Conservation (phyloP, 2,329 filamentous ascomycete genomes). For the Neonectria sp. region DNA sequence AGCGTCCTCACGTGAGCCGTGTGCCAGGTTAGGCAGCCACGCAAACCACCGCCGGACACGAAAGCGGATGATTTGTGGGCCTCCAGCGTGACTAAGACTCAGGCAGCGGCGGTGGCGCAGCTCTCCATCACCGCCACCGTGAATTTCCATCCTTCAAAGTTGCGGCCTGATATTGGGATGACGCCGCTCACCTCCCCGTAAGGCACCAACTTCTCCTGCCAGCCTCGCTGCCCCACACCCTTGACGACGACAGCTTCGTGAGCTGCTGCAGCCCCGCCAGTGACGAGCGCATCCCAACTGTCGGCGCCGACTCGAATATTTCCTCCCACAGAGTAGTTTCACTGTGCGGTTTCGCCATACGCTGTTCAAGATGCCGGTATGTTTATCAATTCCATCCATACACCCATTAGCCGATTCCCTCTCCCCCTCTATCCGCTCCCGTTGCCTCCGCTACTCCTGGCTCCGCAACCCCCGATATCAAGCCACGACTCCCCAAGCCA, state of each 20-base stretch:
- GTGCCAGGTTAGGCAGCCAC: constrained; percentile 51
- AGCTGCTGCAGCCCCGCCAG: constrained; percentile 50
- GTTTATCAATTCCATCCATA: constrained; percentile 40
- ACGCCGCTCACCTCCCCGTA: constrained; percentile 5
- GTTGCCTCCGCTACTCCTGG: constrained; percentile 33
- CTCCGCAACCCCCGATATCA: constrained; percentile 36
- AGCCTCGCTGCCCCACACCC: constrained; percentile 48
- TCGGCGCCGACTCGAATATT: constrained; percentile 37
- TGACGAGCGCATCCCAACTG: constrained; percentile 47
- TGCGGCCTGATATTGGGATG: constrained; percentile 37
- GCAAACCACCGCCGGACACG: not conserved
- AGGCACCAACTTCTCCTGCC: constrained; percentile 43
- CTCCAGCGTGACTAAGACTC: constrained; percentile 28
- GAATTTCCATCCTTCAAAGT: not conserved
- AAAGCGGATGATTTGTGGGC: constrained; percentile 3
- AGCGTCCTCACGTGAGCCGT: constrained; percentile 55
- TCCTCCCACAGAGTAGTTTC: constrained; percentile 40
- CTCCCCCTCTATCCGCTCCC: constrained; percentile 19
- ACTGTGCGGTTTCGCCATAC: constrained; percentile 38
- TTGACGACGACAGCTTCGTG: constrained; percentile 53
- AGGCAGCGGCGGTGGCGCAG: constrained; percentile 37
- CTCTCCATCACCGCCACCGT: constrained; percentile 21
- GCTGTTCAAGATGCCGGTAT: constrained; percentile 64
- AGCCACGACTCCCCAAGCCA: constrained; percentile 14
- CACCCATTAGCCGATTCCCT: constrained; percentile 14